Evolutionary conservation across 495 filamentous ascomycete species (phyloP).

Genomic region (Podospora appendiculata): DNA sequence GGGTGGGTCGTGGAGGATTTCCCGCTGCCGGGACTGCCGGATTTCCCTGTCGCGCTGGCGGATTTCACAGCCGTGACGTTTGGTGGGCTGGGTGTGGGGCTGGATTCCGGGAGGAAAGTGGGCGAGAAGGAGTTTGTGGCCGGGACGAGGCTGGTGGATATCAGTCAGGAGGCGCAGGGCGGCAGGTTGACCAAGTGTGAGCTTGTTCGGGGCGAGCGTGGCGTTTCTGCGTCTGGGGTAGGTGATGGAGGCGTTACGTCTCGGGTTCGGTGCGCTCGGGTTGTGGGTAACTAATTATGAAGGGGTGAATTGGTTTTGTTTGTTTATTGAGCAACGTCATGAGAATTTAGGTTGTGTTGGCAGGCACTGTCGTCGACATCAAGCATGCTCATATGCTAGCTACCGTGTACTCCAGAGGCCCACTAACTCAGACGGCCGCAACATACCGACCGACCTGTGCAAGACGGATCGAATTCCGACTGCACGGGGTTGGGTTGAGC

Average conservation of each 20-base stretch:
- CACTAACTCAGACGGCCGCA: background rate
- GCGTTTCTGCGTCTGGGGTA: too few relatives aligned
- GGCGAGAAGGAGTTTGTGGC: background rate
- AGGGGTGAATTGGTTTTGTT: background rate
- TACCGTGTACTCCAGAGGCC: too few relatives aligned
- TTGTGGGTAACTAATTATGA: background rate
- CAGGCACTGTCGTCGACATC: too few relatives aligned
- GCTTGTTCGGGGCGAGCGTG: background rate
- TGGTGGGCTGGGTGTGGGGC: background rate
- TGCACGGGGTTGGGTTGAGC: background rate
- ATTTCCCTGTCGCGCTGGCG: conserved; percentile 15
- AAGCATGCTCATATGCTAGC: too few relatives aligned
- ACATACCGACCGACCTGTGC: background rate
- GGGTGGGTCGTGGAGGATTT: conserved; percentile 22
- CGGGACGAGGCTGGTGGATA: conserved; percentile 14
- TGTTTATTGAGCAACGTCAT: background rate
- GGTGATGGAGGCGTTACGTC: conserved; percentile 7
- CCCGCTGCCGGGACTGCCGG: conserved; percentile 9
- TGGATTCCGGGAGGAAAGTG: background rate
- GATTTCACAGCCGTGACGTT: conserved; percentile 18
- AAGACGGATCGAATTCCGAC: background rate
- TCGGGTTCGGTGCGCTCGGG: background rate
- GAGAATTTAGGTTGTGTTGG: too few relatives aligned
- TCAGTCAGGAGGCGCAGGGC: conserved; percentile 14
- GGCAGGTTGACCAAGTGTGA: conserved; percentile 18